Conservation (phyloP, 2,329 filamentous ascomycete genomes). For the Talaromyces piceae region DNA sequence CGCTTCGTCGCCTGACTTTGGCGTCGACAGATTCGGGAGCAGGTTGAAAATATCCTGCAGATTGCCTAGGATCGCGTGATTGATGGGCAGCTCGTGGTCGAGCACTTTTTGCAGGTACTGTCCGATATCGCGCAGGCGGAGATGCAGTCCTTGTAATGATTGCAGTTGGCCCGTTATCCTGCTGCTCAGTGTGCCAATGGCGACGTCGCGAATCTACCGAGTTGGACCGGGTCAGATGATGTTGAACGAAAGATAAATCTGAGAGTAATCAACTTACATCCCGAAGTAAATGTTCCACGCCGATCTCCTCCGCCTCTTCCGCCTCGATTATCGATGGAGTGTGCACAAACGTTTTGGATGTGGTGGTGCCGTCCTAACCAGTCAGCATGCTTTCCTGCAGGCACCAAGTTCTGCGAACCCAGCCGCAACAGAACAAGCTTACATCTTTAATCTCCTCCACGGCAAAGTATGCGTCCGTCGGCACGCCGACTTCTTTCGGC, state of each 20-base stretch:
- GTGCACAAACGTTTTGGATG: slow-evolving; percentile 94
- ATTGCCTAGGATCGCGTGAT: slow-evolving; percentile 94
- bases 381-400: not conserved
- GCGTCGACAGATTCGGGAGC: slow-evolving; percentile 87
- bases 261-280: slow-evolving; percentile 42
- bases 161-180: slow-evolving; percentile 96
- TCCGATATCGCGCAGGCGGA: slow-evolving; percentile 90
- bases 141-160: slow-evolving; percentile 90
- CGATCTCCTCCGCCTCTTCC: slow-evolving; percentile 97
- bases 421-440: slow-evolving; percentile 22
- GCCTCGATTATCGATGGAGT: slow-evolving; percentile 98
- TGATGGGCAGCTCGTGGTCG: slow-evolving; percentile 84
- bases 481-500: slow-evolving; percentile 94
- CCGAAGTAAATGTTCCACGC: slow-evolving; percentile 92
- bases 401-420: not conserved
- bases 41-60: slow-evolving; percentile 99
- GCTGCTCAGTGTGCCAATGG: slow-evolving; percentile 91
- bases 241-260: not conserved
- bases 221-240: not conserved
- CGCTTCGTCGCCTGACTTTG: slow-evolving; percentile 55
- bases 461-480: slow-evolving; percentile 97
- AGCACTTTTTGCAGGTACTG: slow-evolving; percentile 94
- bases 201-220: slow-evolving; percentile 74
- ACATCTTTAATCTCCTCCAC: slow-evolving; percentile 99
- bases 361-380: slow-evolving; percentile 84